Conservation (phyloP, 1,284 basidiomycete genomes). For the Tilletia caries region DNA sequence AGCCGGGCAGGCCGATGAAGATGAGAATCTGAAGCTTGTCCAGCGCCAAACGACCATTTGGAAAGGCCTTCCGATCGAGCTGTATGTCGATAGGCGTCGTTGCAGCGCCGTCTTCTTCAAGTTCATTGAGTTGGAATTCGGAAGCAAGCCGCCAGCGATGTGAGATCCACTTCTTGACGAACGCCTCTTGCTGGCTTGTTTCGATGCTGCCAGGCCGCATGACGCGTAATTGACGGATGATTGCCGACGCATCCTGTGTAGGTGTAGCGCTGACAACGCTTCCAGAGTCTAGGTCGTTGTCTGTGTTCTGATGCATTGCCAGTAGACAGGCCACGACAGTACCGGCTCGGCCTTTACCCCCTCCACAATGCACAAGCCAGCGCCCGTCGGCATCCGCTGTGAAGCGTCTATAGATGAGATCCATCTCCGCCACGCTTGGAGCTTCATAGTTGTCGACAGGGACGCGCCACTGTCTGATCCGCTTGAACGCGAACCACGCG, state of each 20-base stretch:
- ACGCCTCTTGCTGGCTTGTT: constrained; percentile 3
- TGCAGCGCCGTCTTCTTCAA: not conserved
- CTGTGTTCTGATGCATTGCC: not conserved
- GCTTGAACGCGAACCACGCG: constrained; percentile 57
- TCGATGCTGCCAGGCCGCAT: constrained; percentile 11
- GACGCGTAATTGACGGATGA: not conserved
- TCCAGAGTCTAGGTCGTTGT: not conserved
- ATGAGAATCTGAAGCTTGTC: constrained; percentile 55
- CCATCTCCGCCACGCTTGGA: constrained; percentile 61
- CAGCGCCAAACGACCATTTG: not conserved
- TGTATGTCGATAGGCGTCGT: not conserved
- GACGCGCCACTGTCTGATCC: constrained; percentile 61
- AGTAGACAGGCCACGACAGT: constrained; percentile 60
- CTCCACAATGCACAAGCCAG: constrained; percentile 66
- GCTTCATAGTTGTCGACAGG: constrained; percentile 62
- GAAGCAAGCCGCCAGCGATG: constrained; percentile 7
- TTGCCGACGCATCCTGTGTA: not conserved
- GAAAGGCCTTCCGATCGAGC: not conserved
- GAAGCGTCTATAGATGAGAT: not conserved
- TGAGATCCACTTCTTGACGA: constrained; percentile 12
- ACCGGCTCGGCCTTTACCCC: constrained; percentile 65
- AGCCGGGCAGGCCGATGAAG: constrained; percentile 63
- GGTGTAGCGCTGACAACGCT: not conserved
- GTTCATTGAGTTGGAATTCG: not conserved
- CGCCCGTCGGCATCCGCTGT: constrained; percentile 50